Base-by-base conservation (phyloP, 495 filamentous ascomycete genomes). In the Xylaria palmicola region DNA sequence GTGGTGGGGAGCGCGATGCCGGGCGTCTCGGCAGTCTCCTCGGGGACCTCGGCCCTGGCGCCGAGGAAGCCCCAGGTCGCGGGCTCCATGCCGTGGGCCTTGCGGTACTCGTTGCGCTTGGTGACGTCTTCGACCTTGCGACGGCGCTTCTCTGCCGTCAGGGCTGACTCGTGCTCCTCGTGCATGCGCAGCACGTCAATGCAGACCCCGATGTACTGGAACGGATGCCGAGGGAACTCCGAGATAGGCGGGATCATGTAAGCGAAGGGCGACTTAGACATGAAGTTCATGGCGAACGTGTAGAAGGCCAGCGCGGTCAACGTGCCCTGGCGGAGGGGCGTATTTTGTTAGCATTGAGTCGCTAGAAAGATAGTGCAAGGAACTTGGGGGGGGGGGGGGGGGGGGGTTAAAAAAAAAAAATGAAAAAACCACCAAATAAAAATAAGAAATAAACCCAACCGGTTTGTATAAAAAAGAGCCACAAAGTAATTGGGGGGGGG, bases 11-110 rank as follows among this genome's bases (percentile, higher is more conserved):
- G 44, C 39, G 2, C 58, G 24, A 27, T 60, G n/a, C n/a, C 60
- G 13, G 29, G 17, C 2, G 30, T 39, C 55, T 59, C 62, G 34
- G 51, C 6, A 2, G 30, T 27, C 40, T 61, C 62, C 52, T 50
- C 59, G 17, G 26, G 37, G 2, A 36, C 49, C 30, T 6, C 45
- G 52, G 54, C 60, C 30, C 62, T 63, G n/a, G 60, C 52, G 41
- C 65, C 44, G 45, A 62, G 67, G 48, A 77, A 51, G 12, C 76
- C 40, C 2, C 13, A 73, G 59, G 69, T 73, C 62, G 83, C 75
- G 43, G 85, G 81, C 64, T 88, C 86, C 67, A 93, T 27, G 8
- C 91, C 92, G 81, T 96, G 91, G 53, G 90, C 91, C 77, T 88
- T 83, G 48, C 90, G 85, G 73, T 89, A 97, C 73, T 87, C 82